Base-by-base conservation (phyloP, 73 alveolate genomes). In the Blepharisma japonicum region DNA sequence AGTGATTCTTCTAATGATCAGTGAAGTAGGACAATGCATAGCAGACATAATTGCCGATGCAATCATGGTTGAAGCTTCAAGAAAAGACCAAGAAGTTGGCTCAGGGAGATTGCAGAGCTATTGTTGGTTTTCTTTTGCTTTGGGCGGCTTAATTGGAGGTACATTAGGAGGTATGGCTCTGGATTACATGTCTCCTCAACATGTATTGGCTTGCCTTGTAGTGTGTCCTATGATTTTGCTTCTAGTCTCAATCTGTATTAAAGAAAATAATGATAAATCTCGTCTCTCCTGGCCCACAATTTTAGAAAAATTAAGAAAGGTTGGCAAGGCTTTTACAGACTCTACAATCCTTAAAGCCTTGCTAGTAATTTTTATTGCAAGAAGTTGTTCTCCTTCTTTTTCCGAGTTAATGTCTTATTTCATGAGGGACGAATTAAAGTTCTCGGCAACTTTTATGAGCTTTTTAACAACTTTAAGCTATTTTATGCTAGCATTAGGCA, bases 1-100 rank as follows among this genome's bases (percentile, higher is more conserved):
- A 39, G 23, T 61, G 14, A 14, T 61, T 20, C 47, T 39, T 2
- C 23, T 61, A 5, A 20, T 61, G 14, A 18, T 25, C 38, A 61
- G 47, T 61, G 50, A 61, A 25, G 18, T 61, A 9, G 23, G 74
- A 8, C 47, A 20, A 25, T n/a, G 47, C 14, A 14, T 61, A 8
- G 14, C 50, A 8, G 74, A 61, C 23, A 39, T 61, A 8, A 61
- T 61, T 61, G 74, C 74, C 14, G 74, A 61, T 5, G 74, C 74
- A 61, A 61, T 61, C 47, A 61, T 61, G 74, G 74, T 61, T 25
- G 74, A 61, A 61, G 23, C 18, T 2, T 20, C 50, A 8, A 14
- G 74, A 61, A 61, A 61, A 14, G 47, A 61, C 47, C 47, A 2
- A 61, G 47, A n/a, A 20, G 42, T 32, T 32, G 74, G 50, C 18